Evolutionary conservation across 345 rosid genomes (phyloP).

Genomic region (Chamaenerion angustifolium): DNA sequence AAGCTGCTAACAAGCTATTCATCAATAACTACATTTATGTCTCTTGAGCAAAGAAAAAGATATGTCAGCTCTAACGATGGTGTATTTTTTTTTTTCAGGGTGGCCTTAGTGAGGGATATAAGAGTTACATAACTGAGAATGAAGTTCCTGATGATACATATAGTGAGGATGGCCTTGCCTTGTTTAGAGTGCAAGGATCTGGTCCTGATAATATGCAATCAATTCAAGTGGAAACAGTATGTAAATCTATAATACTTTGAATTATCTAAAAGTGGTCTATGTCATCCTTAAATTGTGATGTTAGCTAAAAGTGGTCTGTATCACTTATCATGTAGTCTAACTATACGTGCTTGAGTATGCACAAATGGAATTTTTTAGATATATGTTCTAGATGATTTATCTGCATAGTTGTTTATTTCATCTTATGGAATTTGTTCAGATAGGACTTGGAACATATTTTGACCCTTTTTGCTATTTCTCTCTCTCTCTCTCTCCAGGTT

Average conservation of each 20-base stretch:
- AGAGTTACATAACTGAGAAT: slow-evolving; percentile 56
- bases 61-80: no score
- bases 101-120: slow-evolving; percentile 78
- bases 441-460: no score
- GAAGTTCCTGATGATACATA: slow-evolving; percentile 73
- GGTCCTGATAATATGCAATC: slow-evolving; percentile 99
- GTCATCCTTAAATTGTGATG: no score
- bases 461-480: not conserved
- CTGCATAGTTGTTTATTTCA: no score
- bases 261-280: not conserved
- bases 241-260: slow-evolving; percentile 11
- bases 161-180: slow-evolving; percentile 60
- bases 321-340: no score
- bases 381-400: no score
- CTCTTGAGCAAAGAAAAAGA: no score
- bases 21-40: no score
- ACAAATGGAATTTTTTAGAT: no score
- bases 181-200: slow-evolving; percentile 86
- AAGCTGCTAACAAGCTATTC: slow-evolving; percentile 5
- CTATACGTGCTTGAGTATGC: no score
- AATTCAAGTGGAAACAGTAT: slow-evolving; percentile 88
- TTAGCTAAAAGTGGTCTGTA: not conserved
- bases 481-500: slow-evolving; percentile 28
- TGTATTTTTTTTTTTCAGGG: slow-evolving; percentile 39
- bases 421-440: no score